Evolutionary conservation across 1,139 yeast species (phyloP).

Genomic region (Yamadazyma oceani): DNA sequence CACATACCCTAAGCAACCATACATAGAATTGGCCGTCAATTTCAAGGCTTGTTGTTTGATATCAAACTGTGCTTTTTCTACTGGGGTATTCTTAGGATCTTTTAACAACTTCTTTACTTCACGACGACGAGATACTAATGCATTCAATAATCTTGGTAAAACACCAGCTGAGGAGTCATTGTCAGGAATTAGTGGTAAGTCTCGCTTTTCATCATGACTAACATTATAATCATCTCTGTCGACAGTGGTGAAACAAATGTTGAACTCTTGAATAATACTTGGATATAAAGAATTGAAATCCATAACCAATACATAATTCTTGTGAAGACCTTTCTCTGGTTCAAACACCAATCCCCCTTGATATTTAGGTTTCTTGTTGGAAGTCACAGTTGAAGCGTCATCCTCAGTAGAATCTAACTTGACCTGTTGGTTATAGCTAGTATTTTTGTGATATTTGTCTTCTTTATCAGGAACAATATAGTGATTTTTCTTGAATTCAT

Average conservation of each 20-base stretch:
- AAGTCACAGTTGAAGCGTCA: slow-evolving; percentile 48
- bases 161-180: slow-evolving; percentile 68
- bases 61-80: slow-evolving; percentile 79
- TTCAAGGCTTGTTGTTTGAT: slow-evolving; percentile 95
- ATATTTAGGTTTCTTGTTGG: slow-evolving; percentile 76
- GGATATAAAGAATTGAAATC: slow-evolving; percentile 98
- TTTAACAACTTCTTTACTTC: slow-evolving; percentile 88
- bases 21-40: slow-evolving; percentile 97
- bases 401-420: slow-evolving; percentile 43
- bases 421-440: slow-evolving; percentile 39
- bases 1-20: slow-evolving; percentile 95
- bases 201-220: slow-evolving; percentile 57
- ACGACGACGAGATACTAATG: slow-evolving; percentile 86
- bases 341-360: slow-evolving; percentile 98
- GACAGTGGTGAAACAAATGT: slow-evolving; percentile 96
- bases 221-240: slow-evolving; percentile 57
- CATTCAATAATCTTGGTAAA: slow-evolving; percentile 78
- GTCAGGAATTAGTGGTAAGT: slow-evolving; percentile 72
- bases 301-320: slow-evolving; percentile 88
- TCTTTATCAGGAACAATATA: slow-evolving; percentile 91
- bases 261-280: slow-evolving; percentile 93
- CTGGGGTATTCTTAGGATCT: slow-evolving; percentile 61
- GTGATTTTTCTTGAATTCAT: slow-evolving; percentile 81
- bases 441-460: slow-evolving; percentile 47
- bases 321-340: slow-evolving; percentile 93